phyloP scores from a whole-genome alignment of 2,329 filamentous ascomycete genomes.

The Aspergillus quadrilineatus region DNA sequence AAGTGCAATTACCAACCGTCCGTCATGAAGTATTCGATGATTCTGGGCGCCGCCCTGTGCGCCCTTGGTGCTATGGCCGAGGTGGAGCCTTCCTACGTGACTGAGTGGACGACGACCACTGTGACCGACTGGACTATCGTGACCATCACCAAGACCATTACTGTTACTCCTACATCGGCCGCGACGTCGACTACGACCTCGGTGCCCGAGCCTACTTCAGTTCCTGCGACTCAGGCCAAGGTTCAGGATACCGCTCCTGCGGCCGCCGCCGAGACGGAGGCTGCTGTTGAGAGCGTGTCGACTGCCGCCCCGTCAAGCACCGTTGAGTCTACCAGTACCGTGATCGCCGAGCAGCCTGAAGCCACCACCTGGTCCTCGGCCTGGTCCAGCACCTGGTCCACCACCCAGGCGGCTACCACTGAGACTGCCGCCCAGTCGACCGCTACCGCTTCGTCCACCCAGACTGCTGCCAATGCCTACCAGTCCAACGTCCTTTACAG shows the following conservation, averaged over 20 bases:
- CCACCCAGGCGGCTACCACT: constrained; percentile 10
- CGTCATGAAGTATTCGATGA: constrained; percentile 36
- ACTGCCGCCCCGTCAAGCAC: not conserved
- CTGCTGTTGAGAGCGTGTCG: not conserved
- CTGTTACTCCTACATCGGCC: constrained; percentile 14
- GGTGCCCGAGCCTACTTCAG: not conserved
- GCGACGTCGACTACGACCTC: not conserved
- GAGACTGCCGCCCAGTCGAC: not conserved
- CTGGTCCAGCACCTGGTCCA: constrained; percentile 7
- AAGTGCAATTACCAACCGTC: constrained; percentile 9
- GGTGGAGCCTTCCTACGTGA: constrained; percentile 37
- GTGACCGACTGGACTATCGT: constrained; percentile 35
- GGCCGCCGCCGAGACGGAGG: not conserved
- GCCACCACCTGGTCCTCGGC: not conserved
- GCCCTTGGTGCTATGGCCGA: constrained; percentile 35
- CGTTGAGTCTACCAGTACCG: constrained; percentile 7
- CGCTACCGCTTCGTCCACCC: constrained; percentile 14
- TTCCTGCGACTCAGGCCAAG: not conserved
- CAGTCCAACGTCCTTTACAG: constrained; percentile 54
- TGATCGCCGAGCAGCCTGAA: not conserved
- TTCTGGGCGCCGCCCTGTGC: constrained; percentile 39
- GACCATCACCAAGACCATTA: constrained; percentile 40
- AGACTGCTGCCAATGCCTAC: constrained; percentile 17
- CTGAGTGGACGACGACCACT: constrained; percentile 13
- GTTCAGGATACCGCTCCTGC: not conserved